A percentile compares a stretch with the other conserved stretches of the same genome.
These are phyloP conservation scores for Malus asiatica DNA, from an alignment of 306 rosid genomes.

Conservation along the genomic window DNA sequence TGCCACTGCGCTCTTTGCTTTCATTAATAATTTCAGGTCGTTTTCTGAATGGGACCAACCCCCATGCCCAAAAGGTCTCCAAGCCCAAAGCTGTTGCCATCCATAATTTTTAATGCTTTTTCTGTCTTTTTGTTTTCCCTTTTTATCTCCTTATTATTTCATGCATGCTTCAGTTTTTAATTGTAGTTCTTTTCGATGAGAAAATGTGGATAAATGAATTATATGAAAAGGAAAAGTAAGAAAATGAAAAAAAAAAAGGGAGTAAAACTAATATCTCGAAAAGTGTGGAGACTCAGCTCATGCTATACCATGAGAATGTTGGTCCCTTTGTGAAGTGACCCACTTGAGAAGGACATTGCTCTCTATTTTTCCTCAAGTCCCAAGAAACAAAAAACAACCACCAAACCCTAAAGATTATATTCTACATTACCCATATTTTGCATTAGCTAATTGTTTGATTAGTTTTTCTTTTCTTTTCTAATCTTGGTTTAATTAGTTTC, in stretches of 20 bases:
- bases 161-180: not conserved
- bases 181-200: not conserved
- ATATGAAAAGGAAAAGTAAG: slow-evolving; percentile 4
- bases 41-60: slow-evolving; percentile 30
- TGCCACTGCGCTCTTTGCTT: slow-evolving; percentile 19
- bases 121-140: not conserved
- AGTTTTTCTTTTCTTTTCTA: slow-evolving; percentile 11
- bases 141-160: not conserved
- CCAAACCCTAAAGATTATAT: slow-evolving; percentile 22
- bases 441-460: slow-evolving; percentile 11
- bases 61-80: slow-evolving; percentile 35
- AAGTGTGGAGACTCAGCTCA: slow-evolving; percentile 19
- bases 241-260: not conserved
- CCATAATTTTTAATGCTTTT: slow-evolving; percentile 26
- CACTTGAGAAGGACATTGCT: slow-evolving; percentile 49
- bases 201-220: not conserved
- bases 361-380: slow-evolving; percentile 34
- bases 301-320: slow-evolving; percentile 56
- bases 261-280: slow-evolving; percentile 27
- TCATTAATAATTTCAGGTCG: slow-evolving; percentile 54
- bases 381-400: slow-evolving; percentile 11
- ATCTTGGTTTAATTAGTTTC: not conserved
- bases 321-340: slow-evolving; percentile 61
- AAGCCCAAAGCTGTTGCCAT: slow-evolving; percentile 24
- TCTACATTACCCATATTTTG: not conserved